A percentile compares a stretch with the other conserved stretches of the same genome.
Conservation (phyloP, 495 filamentous ascomycete species). For the Ascodesmis nigricans region DNA sequence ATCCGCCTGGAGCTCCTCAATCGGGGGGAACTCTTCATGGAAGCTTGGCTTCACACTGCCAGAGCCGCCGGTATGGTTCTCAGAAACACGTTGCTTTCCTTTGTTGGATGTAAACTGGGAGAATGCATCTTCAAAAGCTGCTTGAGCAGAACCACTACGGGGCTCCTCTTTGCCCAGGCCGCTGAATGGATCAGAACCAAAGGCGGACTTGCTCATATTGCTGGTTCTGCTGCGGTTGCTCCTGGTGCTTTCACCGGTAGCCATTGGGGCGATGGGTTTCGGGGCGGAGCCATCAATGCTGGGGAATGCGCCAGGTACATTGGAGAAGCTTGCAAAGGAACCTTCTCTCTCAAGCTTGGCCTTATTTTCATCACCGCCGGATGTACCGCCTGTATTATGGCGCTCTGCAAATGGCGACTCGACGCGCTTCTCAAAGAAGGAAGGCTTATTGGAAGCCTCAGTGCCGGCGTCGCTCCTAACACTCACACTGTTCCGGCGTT, state of each 20-base stretch:
- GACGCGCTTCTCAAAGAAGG: conserved; percentile 14
- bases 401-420: conserved; percentile 23
- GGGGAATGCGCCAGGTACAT: conserved; percentile 27
- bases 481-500: conserved; percentile 18
- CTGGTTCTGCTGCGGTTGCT: conserved; percentile 20
- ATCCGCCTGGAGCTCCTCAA: conserved; percentile 61
- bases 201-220: conserved; percentile 23
- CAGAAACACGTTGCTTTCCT: conserved; percentile 18
- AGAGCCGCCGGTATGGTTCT: conserved; percentile 23
- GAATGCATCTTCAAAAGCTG: conserved; percentile 59
- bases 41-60: conserved; percentile 26
- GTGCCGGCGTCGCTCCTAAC: conserved; percentile 21
- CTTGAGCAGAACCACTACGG: conserved; percentile 37
- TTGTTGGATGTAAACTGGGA: conserved; percentile 32
- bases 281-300: conserved; percentile 8
- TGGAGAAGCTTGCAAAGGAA: conserved; percentile 11
- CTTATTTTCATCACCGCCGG: conserved; percentile 12
- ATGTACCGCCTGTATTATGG: conserved; percentile 18
- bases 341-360: conserved; percentile 16
- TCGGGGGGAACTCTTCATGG: conserved; percentile 77
- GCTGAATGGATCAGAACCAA: conserved; percentile 32
- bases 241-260: conserved; percentile 30
- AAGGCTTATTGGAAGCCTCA: conserved; percentile 17
- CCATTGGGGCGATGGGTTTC: conserved; percentile 29
- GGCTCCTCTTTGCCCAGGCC: conserved; percentile 29